These are phyloP conservation scores for Candida silvicultrix DNA, from an alignment of 805 yeast genomes.

Conservation along the genomic window DNA sequence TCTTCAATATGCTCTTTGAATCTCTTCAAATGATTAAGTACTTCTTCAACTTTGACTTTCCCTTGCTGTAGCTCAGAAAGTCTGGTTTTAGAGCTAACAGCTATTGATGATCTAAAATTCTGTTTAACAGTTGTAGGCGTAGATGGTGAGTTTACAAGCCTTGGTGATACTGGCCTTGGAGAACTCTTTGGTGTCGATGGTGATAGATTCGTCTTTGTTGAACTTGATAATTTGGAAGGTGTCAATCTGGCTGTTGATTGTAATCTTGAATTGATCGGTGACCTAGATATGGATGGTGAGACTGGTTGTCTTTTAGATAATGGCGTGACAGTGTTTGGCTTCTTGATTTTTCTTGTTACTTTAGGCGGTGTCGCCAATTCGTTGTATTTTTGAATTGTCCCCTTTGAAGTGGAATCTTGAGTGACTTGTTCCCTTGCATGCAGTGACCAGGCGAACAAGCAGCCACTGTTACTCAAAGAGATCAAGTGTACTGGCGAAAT, in stretches of 20 bases:
- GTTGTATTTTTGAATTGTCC: constrained; percentile 11
- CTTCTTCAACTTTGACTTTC: constrained; percentile 7
- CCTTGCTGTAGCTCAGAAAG: not conserved
- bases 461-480: constrained; percentile 47
- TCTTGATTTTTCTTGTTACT: constrained; percentile 21
- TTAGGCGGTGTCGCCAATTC: constrained; percentile 18
- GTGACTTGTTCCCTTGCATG: not conserved
- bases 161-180: not conserved
- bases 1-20: constrained; percentile 15
- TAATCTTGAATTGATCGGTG: constrained; percentile 6
- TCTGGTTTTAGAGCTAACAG: not conserved
- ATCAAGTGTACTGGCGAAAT: constrained; percentile 24
- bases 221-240: constrained; percentile 1
- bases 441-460: constrained; percentile 43
- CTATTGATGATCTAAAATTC: not conserved
- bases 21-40: constrained; percentile 7
- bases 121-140: not conserved
- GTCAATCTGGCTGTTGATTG: constrained; percentile 14
- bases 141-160: not conserved
- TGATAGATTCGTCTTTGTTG: constrained; percentile 13
- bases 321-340: constrained; percentile 7
- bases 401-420: not conserved
- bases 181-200: constrained; percentile 9
- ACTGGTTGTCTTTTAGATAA: constrained; percentile 4
- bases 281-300: constrained; percentile 3